phyloP scores from a whole-genome alignment of 2,329 filamentous ascomycete genomes.

The Fusarium dimerum region DNA sequence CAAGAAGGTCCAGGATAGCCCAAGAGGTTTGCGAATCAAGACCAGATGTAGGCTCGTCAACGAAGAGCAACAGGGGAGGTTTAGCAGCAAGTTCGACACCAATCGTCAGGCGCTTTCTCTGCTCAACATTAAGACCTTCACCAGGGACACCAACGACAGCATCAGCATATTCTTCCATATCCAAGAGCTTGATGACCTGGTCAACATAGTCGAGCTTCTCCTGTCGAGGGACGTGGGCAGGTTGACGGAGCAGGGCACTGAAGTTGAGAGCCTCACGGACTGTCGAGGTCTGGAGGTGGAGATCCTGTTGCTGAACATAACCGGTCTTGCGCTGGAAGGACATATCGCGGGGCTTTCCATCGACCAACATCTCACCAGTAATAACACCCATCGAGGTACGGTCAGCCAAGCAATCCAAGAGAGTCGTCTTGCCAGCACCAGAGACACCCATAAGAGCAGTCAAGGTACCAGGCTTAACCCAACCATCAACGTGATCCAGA shows the following conservation, averaged over 20 bases:
- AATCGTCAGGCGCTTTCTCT: constrained; percentile 80
- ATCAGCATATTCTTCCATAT: constrained; percentile 89
- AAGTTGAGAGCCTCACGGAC: constrained; percentile 88
- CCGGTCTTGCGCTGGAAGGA: constrained; percentile 92
- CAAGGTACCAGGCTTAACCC: constrained; percentile 89
- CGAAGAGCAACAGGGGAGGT: constrained; percentile 84
- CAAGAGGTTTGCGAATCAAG: constrained; percentile 92
- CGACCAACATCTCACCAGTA: constrained; percentile 75
- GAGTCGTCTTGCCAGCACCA: constrained; percentile 91
- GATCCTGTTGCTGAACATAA: constrained; percentile 90
- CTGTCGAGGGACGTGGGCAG: constrained; percentile 65
- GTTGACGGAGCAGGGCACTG: constrained; percentile 82
- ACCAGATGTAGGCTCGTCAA: constrained; percentile 94
- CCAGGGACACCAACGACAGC: constrained; percentile 89
- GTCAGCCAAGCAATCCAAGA: constrained; percentile 82
- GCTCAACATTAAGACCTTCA: constrained; percentile 76
- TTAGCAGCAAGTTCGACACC: constrained; percentile 95
- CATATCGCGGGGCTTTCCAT: constrained; percentile 66
- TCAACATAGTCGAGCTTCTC: constrained; percentile 89
- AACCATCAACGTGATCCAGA: constrained; percentile 84
- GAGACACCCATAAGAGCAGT: constrained; percentile 91
- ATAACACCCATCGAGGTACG: constrained; percentile 89
- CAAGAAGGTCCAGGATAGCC: constrained; percentile 84
- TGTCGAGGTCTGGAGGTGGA: constrained; percentile 81
- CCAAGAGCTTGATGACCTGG: constrained; percentile 85